Conservation (phyloP, 2,329 filamentous ascomycete genomes). For the Malbranchea zuffiana region DNA sequence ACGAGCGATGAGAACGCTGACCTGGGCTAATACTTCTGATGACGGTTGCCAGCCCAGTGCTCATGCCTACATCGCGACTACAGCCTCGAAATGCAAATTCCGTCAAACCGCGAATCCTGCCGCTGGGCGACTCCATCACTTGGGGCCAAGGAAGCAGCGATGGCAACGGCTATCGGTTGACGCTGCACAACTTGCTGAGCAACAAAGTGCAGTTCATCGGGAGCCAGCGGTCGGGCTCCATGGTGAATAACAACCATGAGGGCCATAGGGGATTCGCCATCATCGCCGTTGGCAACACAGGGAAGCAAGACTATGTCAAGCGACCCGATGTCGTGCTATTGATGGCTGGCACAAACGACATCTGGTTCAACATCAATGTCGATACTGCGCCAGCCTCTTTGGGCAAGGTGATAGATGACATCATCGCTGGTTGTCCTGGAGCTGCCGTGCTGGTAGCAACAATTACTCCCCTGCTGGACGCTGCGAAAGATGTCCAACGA, state of each 20-base stretch:
- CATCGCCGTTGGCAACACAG: constrained; percentile 19
- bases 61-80: neutral
- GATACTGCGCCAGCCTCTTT: constrained; percentile 27
- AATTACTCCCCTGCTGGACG: constrained; percentile 19
- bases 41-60: neutral
- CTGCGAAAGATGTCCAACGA: neutral
- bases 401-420: constrained; percentile 23
- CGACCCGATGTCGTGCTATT: constrained; percentile 26
- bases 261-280: constrained; percentile 20
- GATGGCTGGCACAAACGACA: constrained; percentile 28
- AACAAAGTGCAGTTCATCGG: constrained; percentile 12
- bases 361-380: constrained; percentile 15
- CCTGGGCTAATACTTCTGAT: neutral
- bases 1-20: neutral
- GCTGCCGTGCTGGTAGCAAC: constrained; percentile 30
- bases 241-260: constrained; percentile 20
- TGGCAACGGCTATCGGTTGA: constrained; percentile 29
- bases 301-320: constrained; percentile 12
- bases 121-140: constrained; percentile 26
- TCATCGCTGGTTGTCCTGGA: constrained; percentile 22
- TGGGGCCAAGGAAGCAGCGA: constrained; percentile 19
- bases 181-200: constrained; percentile 21
- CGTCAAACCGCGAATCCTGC: constrained; percentile 18
- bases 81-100: neutral
- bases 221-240: constrained; percentile 15